Evolutionary conservation across 306 rosid genomes (phyloP), one percentile per base, ranked within the genome.

Genomic region (Cucurbita ficifolia): DNA sequence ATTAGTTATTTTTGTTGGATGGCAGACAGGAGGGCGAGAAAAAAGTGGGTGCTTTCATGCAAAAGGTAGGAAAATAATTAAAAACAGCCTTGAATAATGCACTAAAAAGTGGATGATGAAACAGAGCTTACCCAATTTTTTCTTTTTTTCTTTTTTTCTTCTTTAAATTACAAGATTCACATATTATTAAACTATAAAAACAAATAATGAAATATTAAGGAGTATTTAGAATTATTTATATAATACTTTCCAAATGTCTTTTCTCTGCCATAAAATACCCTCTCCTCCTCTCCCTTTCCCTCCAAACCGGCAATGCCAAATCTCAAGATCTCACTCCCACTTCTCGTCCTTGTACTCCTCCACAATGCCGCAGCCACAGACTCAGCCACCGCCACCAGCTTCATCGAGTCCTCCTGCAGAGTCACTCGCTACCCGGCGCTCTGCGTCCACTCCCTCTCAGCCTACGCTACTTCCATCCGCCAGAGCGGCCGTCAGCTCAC

Each of bases 341-440:
- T 81, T 18, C 24, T 91, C 77, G 73, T 45, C 79, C 45, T 81
- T 8, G 10, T 87, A 68, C 70, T 51, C 76, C 50, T 81, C 29
- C 69, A 42, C 70, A 33, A 50, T 54, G n/a, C 62, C 19, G 17
- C 29, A 9, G 11, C 57, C 33, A 61, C 88, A 58, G 61, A 74
- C 38, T 64, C 79, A 2, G 24, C 85, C 59, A 1, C 89, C 77
- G 65, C 88, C 7, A 58, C 54, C 45, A 65, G 76, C 39, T 91
- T 91, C 84, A 87, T 91, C 70, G 82, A 70, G 76, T 71, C 88
- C 10, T 84, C 91, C 8, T 91, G 97, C 78, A 78, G 73, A 50
- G 81, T 81, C 70, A 89, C 96, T 4, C 79, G 75, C 16, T 91
- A 88, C 69, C 96, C 93, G 5, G 70, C 60, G 6, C 58, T 91